Percentiles rank a stretch among this genome's conserved stretches.
Conservation (phyloP, 805 yeast species). For the Hanseniaspora osmophila region DNA sequence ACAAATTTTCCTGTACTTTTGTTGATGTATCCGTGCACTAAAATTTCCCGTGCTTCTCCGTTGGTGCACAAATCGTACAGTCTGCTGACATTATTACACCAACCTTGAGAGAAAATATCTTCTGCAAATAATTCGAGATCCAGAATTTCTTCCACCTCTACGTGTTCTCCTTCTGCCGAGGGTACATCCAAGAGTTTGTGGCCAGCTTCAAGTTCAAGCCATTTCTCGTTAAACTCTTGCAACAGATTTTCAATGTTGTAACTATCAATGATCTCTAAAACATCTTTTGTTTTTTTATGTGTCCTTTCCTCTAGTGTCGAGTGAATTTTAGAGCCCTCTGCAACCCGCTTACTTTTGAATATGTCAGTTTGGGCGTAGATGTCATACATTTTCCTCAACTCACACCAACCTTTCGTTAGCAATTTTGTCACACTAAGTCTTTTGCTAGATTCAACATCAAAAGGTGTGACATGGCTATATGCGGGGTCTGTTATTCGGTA, state of each 20-base stretch:
- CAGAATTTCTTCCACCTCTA: not conserved
- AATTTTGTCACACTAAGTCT: conserved; percentile 36
- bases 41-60: conserved; percentile 49
- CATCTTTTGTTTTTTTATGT: conserved; percentile 25
- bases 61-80: conserved; percentile 27
- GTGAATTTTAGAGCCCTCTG: conserved; percentile 36
- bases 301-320: conserved; percentile 30
- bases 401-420: conserved; percentile 55
- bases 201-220: not conserved
- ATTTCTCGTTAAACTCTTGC: not conserved
- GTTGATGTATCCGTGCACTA: conserved; percentile 39
- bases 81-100: conserved; percentile 32
- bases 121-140: not conserved
- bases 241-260: conserved; percentile 10
- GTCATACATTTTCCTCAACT: conserved; percentile 39
- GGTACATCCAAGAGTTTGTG: too few relatives aligned
- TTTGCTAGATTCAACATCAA: not conserved
- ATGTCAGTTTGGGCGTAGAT: conserved; percentile 32
- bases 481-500: not conserved
- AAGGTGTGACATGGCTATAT: not conserved
- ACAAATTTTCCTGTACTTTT: conserved; percentile 8
- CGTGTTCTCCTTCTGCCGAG: too few relatives aligned
- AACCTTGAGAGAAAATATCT: conserved; percentile 17
- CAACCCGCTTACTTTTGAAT: conserved; percentile 28
- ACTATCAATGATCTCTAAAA: conserved; percentile 9